Percentiles rank a stretch among this genome's conserved stretches.
phyloP scores from a whole-genome alignment of 164 flowering plant species.

The Malania oleifera region DNA sequence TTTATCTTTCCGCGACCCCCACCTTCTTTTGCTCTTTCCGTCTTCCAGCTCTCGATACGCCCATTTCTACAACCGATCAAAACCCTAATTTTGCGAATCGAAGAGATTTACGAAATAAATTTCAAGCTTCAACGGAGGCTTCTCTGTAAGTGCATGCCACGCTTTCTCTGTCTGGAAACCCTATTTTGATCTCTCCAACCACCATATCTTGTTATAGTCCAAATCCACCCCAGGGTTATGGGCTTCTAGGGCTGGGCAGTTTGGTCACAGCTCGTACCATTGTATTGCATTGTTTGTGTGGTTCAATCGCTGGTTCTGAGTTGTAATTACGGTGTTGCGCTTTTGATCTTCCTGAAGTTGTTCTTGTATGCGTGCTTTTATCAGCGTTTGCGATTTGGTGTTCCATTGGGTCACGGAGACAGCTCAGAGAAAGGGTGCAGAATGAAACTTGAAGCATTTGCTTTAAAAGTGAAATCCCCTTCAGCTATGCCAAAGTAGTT shows the following conservation, averaged over 20 bases:
- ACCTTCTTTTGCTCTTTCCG: conserved; percentile 5
- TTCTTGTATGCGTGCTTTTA: not conserved
- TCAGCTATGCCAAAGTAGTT: not conserved
- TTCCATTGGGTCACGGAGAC: conserved; percentile 3
- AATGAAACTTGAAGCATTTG: too few species aligned
- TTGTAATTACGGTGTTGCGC: conserved; percentile 3
- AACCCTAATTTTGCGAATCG: conserved; percentile 26
- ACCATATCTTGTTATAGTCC: not conserved
- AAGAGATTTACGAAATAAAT: conserved; percentile 9
- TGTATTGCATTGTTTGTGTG: not conserved
- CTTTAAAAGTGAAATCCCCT: too few species aligned
- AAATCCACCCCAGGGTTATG: conserved; percentile 11
- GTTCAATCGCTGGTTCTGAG: conserved; percentile 8
- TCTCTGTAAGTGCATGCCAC: conserved; percentile 14
- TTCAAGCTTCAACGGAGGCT: conserved; percentile 19
- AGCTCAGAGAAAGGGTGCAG: too few species aligned
- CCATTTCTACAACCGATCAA: conserved; percentile 10
- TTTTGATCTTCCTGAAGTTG: conserved; percentile 13
- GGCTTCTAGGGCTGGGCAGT: conserved; percentile 12
- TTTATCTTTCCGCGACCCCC: conserved; percentile 29
- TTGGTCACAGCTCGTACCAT: conserved; percentile 2
- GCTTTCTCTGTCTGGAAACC: conserved; percentile 18
- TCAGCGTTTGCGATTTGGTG: not conserved
- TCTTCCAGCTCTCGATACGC: not conserved
- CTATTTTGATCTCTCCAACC: conserved; percentile 19